Base-by-base conservation (phyloP, 2,329 filamentous ascomycete genomes). In the Phialocephala subalpina region DNA sequence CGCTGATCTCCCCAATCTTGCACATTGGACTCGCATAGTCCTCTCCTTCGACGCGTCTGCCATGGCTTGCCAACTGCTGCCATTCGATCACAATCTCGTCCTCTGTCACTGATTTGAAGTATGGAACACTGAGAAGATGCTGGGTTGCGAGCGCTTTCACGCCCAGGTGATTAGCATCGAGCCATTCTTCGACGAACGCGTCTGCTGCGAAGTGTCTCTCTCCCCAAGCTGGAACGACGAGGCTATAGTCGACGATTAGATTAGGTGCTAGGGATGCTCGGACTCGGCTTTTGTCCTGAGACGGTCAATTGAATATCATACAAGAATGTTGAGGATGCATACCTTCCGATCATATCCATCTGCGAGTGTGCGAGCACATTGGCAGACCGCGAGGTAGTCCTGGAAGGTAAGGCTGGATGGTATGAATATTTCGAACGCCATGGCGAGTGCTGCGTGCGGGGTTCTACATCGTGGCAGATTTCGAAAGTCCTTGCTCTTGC, bases 261-360 rank as follows among this genome's bases (percentile, higher is more conserved):
- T 68, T 47, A 22, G 69, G 65, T 27, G 70, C 70, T 25, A 72
- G 63, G 14, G 62, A 52, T 2, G 66, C 59, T 8, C 59, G 62
- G 7, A 70, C 47, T 8, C 66, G 66, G 22, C 29, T 11, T 65
- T 64, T 64, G 33, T 70, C 68, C 68, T 70, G 38, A 2, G 16
- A 7, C 35, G 22, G 9, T 35, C 29, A 35, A 22, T 45, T 14
- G 8, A 5, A 16, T 22, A 20, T 3, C 16, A n/a, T 6, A 11
- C 8, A 18, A 20, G 35, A n/a, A 4, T 20, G 56, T 27, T 22
- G 49, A 22, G 25, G 18, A 36, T 35, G 16, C n/a, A 16, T 63
- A 73, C 72, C 42, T 74, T 75, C 59, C 65, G 49, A 65, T 74
- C 72, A 65, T 74, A 74, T 1, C 66, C 73, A 60, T 73, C 72